phyloP scores from a whole-genome alignment of 192 early-diverging fungal genomes.

The Funneliformis geosporum region DNA sequence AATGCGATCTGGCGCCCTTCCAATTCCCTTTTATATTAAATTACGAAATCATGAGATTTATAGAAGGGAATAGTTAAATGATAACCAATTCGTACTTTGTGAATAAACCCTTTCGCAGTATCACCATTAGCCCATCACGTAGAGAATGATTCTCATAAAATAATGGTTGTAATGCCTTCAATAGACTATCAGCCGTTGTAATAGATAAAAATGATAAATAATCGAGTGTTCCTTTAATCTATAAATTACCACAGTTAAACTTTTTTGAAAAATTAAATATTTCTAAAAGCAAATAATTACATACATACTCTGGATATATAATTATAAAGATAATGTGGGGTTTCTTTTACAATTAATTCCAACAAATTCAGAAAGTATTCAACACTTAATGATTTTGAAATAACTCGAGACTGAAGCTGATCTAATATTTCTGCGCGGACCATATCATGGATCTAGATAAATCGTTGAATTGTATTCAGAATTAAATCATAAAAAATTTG shows the following conservation, averaged over 20 bases:
- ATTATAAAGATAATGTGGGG: conserved; percentile 40
- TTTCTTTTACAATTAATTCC: conserved; percentile 47
- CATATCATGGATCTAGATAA: conserved; percentile 60
- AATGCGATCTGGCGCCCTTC: conserved; percentile 66
- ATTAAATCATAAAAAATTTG: no score
- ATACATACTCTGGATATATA: conserved; percentile 37
- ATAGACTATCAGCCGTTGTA: conserved; percentile 52
- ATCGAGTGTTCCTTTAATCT: conserved; percentile 69
- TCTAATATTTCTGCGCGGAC: conserved; percentile 70
- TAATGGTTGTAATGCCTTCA: conserved; percentile 57
- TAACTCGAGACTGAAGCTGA: conserved; percentile 62
- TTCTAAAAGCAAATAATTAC: not conserved
- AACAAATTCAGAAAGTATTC: conserved; percentile 49
- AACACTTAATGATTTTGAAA: conserved; percentile 51
- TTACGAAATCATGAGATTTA: not conserved
- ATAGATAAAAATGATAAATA: conserved; percentile 61
- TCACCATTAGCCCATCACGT: conserved; percentile 63
- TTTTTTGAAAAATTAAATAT: not conserved
- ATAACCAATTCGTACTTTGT: conserved; percentile 47
- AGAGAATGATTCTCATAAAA: conserved; percentile 54
- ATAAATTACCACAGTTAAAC: not conserved
- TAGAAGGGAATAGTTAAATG: not conserved
- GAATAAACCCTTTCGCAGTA: conserved; percentile 72
- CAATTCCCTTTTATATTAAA: conserved; percentile 39
- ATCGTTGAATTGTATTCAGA: not conserved